phyloP scores from a whole-genome alignment of 345 rosid genomes.

The Rhizophora apiculata region DNA sequence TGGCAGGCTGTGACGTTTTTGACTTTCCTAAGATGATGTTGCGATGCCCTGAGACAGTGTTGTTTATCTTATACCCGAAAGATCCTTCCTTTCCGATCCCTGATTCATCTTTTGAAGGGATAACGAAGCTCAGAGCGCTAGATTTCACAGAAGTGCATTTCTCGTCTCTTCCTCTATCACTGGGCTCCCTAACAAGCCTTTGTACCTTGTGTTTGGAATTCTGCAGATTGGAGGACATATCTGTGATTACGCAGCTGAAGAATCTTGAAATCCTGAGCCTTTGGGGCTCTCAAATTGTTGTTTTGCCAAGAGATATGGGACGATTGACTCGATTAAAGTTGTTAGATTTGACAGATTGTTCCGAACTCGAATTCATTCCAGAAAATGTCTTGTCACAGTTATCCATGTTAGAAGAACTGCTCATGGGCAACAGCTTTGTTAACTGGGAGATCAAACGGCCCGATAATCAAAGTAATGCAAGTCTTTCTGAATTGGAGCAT shows the following conservation, averaged over 20 bases:
- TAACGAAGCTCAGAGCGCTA: conserved; percentile 23
- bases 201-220: conserved; percentile 18
- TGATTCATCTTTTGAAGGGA: conserved; percentile 5
- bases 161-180: conserved; percentile 12
- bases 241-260: conserved; percentile 11
- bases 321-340: conserved; percentile 12
- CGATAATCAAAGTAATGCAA: too few species aligned
- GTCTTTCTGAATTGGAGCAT: conserved; percentile 16
- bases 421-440: too few species aligned
- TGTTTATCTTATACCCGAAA: accelerated
- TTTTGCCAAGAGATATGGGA: conserved; percentile 25
- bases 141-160: background rate
- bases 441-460: too few species aligned
- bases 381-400: conserved; percentile 13
- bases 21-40: too few species aligned
- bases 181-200: conserved; percentile 5
- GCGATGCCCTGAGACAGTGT: too few species aligned
- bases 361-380: conserved; percentile 10
- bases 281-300: background rate
- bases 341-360: conserved; percentile 15
- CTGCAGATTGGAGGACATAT: conserved; percentile 4
- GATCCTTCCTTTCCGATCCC: conserved; percentile 2
- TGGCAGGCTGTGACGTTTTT: too few species aligned
- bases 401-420: conserved; percentile 8
- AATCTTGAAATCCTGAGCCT: conserved; percentile 21